Evolutionary conservation across 2,329 filamentous ascomycete species (phyloP).

Genomic region (Monilinia vaccinii-corymbosi): DNA sequence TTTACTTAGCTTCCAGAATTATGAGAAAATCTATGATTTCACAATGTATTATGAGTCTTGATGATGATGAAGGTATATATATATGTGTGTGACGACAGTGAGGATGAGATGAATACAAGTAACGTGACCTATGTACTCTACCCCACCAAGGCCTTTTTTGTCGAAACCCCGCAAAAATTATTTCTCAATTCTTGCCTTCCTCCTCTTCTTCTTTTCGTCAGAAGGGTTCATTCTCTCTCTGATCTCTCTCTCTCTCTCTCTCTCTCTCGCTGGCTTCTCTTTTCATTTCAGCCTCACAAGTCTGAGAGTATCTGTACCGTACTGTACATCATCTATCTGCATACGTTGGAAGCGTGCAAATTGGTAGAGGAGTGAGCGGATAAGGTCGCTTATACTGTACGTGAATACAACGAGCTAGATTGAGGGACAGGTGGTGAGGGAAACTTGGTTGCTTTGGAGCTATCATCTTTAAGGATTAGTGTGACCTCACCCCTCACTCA

Average conservation of each 20-base stretch:
- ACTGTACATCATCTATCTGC: background rate
- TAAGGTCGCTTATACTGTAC: background rate
- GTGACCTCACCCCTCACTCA: background rate
- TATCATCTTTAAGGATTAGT: too few relatives aligned
- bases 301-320: too few relatives aligned
- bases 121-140: background rate
- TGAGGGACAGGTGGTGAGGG: background rate
- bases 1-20: background rate
- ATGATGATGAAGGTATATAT: background rate
- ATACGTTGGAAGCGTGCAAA: background rate
- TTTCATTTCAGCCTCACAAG: too few relatives aligned
- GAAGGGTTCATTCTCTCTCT: background rate
- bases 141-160: background rate
- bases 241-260: too few relatives aligned
- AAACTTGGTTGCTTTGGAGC: background rate
- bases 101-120: too few relatives aligned
- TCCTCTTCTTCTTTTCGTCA: background rate
- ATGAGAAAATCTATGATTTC: conserved; percentile 3
- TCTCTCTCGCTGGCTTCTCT: too few relatives aligned
- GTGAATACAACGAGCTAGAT: background rate
- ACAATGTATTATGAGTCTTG: background rate
- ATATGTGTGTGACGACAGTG: background rate
- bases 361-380: background rate
- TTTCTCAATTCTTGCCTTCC: background rate
- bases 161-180: conserved; percentile 6